These are phyloP conservation scores for Draba incana DNA, from an alignment of 345 rosid species.

Conservation along the genomic window DNA sequence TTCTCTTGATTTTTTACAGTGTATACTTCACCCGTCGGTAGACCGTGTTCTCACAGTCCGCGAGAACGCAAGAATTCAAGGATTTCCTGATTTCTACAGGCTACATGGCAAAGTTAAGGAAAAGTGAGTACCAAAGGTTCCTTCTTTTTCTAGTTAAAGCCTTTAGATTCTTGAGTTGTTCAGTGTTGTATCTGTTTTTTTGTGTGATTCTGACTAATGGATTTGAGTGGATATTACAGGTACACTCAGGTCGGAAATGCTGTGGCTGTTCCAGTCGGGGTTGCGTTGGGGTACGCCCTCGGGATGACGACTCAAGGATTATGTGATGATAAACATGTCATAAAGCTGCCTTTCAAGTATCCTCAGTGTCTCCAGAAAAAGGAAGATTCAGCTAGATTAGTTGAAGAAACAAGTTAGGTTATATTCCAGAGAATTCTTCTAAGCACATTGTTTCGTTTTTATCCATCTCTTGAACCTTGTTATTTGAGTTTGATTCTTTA, in stretches of 20 bases:
- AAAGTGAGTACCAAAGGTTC: slow-evolving; percentile 26
- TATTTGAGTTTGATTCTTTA: neutral
- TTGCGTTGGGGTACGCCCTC: slow-evolving; percentile 39
- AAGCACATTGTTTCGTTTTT: neutral
- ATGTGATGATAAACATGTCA: slow-evolving; percentile 37
- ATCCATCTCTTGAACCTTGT: neutral
- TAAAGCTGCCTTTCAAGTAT: slow-evolving; percentile 34
- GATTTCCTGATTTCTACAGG: slow-evolving; percentile 45
- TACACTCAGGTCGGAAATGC: slow-evolving; percentile 49
- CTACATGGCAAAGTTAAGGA: slow-evolving; percentile 38
- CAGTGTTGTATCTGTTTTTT: neutral
- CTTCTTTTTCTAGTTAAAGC: neutral
- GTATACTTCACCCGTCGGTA: slow-evolving; percentile 40
- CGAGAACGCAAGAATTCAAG: slow-evolving; percentile 48
- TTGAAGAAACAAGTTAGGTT: neutral
- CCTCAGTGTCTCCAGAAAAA: slow-evolving; percentile 20
- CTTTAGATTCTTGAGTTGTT: neutral
- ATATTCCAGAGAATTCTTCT: neutral
- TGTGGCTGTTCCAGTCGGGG: slow-evolving; percentile 43
- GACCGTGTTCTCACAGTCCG: slow-evolving; percentile 43
- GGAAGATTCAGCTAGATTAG: neutral
- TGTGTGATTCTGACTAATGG: neutral
- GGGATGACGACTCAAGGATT: slow-evolving; percentile 37
- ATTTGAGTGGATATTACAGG: slow-evolving; percentile 21
- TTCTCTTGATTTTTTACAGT: slow-evolving; percentile 2